Conservation (phyloP, 179 eudicot species). For the Beta lomatogona region DNA sequence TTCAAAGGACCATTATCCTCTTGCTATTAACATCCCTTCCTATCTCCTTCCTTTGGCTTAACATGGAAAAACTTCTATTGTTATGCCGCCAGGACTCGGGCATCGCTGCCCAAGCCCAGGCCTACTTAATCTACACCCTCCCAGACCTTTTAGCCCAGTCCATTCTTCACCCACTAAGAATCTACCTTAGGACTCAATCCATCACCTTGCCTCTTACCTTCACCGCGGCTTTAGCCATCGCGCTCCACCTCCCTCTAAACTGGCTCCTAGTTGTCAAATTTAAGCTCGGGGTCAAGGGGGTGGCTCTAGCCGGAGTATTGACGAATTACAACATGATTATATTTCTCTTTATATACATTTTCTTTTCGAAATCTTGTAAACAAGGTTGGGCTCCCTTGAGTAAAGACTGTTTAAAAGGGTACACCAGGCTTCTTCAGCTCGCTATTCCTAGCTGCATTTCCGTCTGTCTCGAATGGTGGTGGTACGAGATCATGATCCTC, state of each 20-base stretch:
- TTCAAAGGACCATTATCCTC: conserved; percentile 34
- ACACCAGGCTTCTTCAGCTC: conserved; percentile 24
- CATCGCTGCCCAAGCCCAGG: conserved; percentile 44
- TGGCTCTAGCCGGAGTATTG: conserved; percentile 36
- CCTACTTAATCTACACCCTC: conserved; percentile 36
- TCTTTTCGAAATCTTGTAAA: conserved; percentile 19
- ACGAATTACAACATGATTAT: conserved; percentile 38
- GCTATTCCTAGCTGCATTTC: conserved; percentile 50
- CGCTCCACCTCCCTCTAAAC: conserved; percentile 39
- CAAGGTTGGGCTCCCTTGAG: conserved; percentile 16
- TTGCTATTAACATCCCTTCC: conserved; percentile 38
- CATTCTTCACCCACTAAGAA: conserved; percentile 36
- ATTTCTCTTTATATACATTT: conserved; percentile 23
- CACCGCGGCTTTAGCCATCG: conserved; percentile 33
- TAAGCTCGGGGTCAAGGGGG: conserved; percentile 39
- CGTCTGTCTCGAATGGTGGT: conserved; percentile 55
- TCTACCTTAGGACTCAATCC: conserved; percentile 48
- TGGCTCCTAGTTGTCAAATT: conserved; percentile 29
- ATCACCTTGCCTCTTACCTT: conserved; percentile 43
- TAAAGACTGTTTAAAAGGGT: conserved; percentile 19
- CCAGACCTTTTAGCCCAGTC: conserved; percentile 45
- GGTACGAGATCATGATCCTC: conserved; percentile 51
- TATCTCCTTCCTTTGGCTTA: conserved; percentile 45
- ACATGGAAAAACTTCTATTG: conserved; percentile 35
- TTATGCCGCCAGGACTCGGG: conserved; percentile 36